These are phyloP conservation scores for Ceratobasidium sp. DNA, from an alignment of 1,284 basidiomycete species.

Conservation along the genomic window DNA sequence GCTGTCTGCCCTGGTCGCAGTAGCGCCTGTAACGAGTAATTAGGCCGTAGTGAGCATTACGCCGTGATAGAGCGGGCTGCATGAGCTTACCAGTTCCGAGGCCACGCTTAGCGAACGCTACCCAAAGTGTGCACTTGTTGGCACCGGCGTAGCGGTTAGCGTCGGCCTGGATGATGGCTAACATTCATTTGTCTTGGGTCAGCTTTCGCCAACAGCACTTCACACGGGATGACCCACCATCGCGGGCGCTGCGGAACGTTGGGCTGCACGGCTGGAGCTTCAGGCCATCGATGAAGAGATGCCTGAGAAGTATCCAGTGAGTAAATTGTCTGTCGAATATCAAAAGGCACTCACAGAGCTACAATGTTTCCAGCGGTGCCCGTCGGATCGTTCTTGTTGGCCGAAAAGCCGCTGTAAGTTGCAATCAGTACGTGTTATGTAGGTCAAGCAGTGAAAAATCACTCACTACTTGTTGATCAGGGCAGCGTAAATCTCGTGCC, in stretches of 20 bases:
- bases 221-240: slow-evolving; percentile 17
- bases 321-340: not conserved
- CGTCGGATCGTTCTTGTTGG: slow-evolving; percentile 18
- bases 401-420: slow-evolving; percentile 42
- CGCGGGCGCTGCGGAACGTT: slow-evolving; percentile 42
- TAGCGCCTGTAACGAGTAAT: slow-evolving; percentile 16
- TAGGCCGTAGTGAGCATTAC: not conserved
- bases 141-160: slow-evolving; percentile 46
- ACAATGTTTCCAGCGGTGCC: slow-evolving; percentile 44
- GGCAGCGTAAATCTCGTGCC: slow-evolving; percentile 38
- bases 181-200: not conserved
- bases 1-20: slow-evolving; percentile 37
- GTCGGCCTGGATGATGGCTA: slow-evolving; percentile 47
- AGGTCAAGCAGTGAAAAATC: not conserved
- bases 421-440: not conserved
- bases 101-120: slow-evolving; percentile 42
- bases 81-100: slow-evolving; percentile 16
- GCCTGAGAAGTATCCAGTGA: not conserved
- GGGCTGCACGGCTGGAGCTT: slow-evolving; percentile 47
- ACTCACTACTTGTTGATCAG: slow-evolving; percentile 44
- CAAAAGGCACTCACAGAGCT: not conserved
- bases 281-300: slow-evolving; percentile 40
- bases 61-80: not conserved
- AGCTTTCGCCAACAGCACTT: not conserved
- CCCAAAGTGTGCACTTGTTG: slow-evolving; percentile 48